Evolutionary conservation across 441 rosid genomes (phyloP), one percentile per base, ranked within the genome.

Genomic region (Melastoma candidum): DNA sequence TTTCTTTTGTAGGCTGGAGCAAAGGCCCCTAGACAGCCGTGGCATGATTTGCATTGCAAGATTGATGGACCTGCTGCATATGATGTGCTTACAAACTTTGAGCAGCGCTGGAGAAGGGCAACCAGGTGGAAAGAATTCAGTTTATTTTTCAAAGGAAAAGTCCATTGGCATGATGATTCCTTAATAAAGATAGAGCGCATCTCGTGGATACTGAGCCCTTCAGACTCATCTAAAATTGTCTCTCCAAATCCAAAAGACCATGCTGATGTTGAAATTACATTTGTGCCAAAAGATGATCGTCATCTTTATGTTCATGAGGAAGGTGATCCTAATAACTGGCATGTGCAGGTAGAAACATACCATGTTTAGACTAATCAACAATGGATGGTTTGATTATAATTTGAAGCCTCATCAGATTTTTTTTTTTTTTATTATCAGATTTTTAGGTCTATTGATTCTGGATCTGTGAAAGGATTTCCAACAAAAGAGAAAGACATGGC

Each of bases 11-110:
- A 87, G 94, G 67, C 66, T 69, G 80, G 69, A 62, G 61, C 63
- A 46, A 84, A 79, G 74, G 95, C 90, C 53, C 95, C 97, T 56
- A 84, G 97, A 68, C 83, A 90, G 66, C 96, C 97, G 39, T 90
- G 97, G 97, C 97, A 87, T 64, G 97, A 90, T 68, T 68, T 87
- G 73, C 97, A 87, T 68, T 77, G 90, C 75, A 78, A 71, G 70
- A 68, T 90, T 43, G 97, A 90, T 11, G 97, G 97, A 46, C 92
- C 95, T 63, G 97, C 97, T 25, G 97, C 88, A 12, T 90, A 87
- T 75, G 97, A 90, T 58, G 86, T 84, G 59, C 96, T 90, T 60
- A 76, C 83, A 57, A 90, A 90, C 80, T 90, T 90, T 66, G 97
- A 90, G 80, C 96, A 90, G 68, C 82, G 97, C 29, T 90, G 97